Percentiles rank a stretch among this genome's conserved stretches.
Conservation (phyloP, 2,329 filamentous ascomycete species). For the Calonectria pseudoturangicola region DNA sequence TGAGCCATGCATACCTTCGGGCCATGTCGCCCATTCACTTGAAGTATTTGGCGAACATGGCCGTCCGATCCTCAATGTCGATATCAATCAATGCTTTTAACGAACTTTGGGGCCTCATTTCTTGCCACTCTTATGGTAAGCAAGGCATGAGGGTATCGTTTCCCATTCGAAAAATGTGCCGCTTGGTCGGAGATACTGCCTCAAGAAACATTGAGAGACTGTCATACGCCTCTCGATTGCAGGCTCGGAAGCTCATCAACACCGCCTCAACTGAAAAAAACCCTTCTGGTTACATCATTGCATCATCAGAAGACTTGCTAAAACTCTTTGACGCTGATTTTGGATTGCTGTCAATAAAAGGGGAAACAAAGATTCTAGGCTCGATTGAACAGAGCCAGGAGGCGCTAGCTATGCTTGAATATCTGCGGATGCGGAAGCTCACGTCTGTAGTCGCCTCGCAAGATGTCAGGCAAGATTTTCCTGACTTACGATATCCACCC, state of each 20-base stretch:
- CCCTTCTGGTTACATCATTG: conserved; percentile 92
- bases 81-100: conserved; percentile 92
- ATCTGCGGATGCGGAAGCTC: conserved; percentile 84
- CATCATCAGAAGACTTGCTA: conserved; percentile 89
- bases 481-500: conserved; percentile 85
- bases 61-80: conserved; percentile 94
- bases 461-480: conserved; percentile 85
- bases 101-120: conserved; percentile 91
- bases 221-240: conserved; percentile 88
- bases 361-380: conserved; percentile 92
- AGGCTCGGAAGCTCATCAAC: conserved; percentile 92
- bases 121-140: conserved; percentile 86
- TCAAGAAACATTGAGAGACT: conserved; percentile 91
- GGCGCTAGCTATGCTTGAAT: conserved; percentile 88
- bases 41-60: conserved; percentile 92
- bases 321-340: conserved; percentile 92
- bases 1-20: conserved; percentile 88
- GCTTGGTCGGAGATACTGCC: conserved; percentile 88
- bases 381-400: conserved; percentile 86
- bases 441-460: conserved; percentile 86
- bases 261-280: conserved; percentile 87
- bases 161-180: conserved; percentile 93
- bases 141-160: conserved; percentile 94
- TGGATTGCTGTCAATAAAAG: conserved; percentile 87
- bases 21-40: conserved; percentile 94